A percentile compares a stretch with the other conserved stretches of the same genome.
These are phyloP conservation scores for Ballota nigra DNA, from an alignment of 257 asterid genomes.

Conservation along the genomic window DNA sequence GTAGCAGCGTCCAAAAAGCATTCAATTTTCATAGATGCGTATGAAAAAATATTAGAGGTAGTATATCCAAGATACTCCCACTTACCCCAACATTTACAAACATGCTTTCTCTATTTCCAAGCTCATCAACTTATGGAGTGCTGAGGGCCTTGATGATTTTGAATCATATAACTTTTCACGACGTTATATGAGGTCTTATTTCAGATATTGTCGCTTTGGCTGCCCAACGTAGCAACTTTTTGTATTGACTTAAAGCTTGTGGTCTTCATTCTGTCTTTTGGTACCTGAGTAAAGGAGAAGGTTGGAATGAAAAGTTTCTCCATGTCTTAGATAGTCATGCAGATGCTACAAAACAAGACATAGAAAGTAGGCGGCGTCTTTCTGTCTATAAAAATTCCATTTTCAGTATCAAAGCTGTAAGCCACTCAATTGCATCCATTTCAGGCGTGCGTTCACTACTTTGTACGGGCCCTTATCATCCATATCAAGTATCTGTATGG, in stretches of 20 bases:
- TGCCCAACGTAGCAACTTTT: background rate
- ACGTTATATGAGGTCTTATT: too few species aligned
- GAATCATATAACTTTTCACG: too few species aligned
- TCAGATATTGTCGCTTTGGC: background rate
- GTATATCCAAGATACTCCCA: background rate
- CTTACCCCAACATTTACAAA: background rate
- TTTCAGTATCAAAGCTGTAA: background rate
- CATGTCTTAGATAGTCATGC: background rate
- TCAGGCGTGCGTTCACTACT: conserved; percentile 1
- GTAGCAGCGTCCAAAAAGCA: background rate
- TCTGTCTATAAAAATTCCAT: background rate
- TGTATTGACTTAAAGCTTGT: background rate
- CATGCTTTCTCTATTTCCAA: background rate
- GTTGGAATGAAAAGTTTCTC: background rate
- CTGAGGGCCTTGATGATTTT: background rate
- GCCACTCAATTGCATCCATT: background rate
- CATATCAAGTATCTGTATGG: too few species aligned
- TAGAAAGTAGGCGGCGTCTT: background rate
- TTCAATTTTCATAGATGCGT: background rate
- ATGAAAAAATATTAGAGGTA: background rate
- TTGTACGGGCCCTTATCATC: background rate
- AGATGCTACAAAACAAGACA: background rate
- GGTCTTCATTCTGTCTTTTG: background rate
- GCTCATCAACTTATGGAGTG: background rate
- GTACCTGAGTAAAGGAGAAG: background rate